These are phyloP conservation scores for Candida wancherniae DNA, from an alignment of 805 yeast genomes.

Conservation along the genomic window DNA sequence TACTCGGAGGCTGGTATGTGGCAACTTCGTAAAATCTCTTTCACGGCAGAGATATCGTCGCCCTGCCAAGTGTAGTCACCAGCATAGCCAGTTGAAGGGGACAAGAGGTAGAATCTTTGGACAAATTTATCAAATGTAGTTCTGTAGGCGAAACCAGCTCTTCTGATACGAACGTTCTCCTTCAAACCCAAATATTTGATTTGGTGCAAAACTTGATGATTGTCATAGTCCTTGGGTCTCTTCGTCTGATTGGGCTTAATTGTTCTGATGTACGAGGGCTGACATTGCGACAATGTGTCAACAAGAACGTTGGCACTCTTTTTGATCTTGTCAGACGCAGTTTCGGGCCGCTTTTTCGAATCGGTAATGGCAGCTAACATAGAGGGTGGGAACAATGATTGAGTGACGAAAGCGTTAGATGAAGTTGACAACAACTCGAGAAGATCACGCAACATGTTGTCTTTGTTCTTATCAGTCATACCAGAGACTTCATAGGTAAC, in stretches of 20 bases:
- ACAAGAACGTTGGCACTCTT: conserved; percentile 86
- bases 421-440: conserved; percentile 75
- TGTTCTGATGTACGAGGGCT: conserved; percentile 94
- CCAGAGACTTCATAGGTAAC: conserved; percentile 85
- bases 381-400: conserved; percentile 38
- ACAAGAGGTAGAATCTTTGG: conserved; percentile 84
- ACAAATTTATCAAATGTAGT: conserved; percentile 95
- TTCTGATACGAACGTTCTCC: conserved; percentile 93
- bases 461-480: conserved; percentile 97
- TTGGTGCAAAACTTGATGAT: conserved; percentile 88
- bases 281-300: conserved; percentile 82
- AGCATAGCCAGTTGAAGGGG: conserved; percentile 90
- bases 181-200: conserved; percentile 92
- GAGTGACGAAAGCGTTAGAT: conserved; percentile 62
- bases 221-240: conserved; percentile 85
- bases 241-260: conserved; percentile 95
- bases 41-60: conserved; percentile 49
- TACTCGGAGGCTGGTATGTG: conserved; percentile 76
- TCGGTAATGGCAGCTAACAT: conserved; percentile 38
- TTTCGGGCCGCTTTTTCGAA: conserved; percentile 80
- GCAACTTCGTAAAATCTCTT: conserved; percentile 46
- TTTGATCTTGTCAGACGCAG: conserved; percentile 94
- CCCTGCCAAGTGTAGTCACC: conserved; percentile 61
- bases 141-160: conserved; percentile 98
- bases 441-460: conserved; percentile 83